Percentiles rank a stretch among this genome's conserved stretches.
Conservation (phyloP, 208 protist species). For the Spongospora subterranea region DNA sequence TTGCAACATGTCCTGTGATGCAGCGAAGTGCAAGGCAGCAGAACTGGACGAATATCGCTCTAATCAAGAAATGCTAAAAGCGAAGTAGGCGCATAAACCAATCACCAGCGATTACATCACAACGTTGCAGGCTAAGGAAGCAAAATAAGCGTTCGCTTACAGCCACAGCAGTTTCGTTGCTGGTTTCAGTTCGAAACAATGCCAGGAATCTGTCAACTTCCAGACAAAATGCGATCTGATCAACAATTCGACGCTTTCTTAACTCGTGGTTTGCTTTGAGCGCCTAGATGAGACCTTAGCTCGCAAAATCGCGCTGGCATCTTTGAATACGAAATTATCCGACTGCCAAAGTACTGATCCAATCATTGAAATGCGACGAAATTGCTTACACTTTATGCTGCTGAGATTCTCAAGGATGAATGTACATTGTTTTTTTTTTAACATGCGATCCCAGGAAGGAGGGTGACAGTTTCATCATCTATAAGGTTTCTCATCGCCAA, state of each 20-base stretch:
- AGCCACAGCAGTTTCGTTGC: not conserved
- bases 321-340: not conserved
- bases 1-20: too few relatives aligned
- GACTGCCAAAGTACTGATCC: not conserved
- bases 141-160: not conserved
- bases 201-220: not conserved
- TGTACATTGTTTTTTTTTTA: not conserved
- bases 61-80: not conserved
- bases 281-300: not conserved
- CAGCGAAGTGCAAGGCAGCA: too few relatives aligned
- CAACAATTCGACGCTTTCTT: not conserved
- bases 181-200: not conserved
- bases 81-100: not conserved
- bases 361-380: not conserved
- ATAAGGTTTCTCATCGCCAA: not conserved
- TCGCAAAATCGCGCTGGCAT: not conserved
- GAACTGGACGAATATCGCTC: not conserved
- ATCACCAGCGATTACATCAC: not conserved
- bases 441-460: not conserved
- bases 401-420: not conserved
- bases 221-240: slow-evolving; percentile 9
- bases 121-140: not conserved
- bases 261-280: not conserved
- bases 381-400: not conserved
- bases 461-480: not conserved